phyloP scores from a whole-genome alignment of 371 early-diverging fungal genomes.

The Amoeboradix gromovi region DNA sequence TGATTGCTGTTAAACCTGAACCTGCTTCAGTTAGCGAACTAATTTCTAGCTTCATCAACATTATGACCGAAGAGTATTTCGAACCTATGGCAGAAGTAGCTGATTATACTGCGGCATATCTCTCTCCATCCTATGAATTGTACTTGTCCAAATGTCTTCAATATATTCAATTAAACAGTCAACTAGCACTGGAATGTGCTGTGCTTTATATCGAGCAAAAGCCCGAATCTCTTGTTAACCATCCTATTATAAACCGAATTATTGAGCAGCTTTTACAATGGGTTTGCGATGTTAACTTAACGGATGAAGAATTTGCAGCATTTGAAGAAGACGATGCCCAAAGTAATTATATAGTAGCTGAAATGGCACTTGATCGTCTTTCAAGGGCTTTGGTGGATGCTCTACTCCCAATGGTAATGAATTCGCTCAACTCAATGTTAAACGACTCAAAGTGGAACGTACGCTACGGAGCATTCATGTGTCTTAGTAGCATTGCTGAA shows the following conservation, averaged over 20 bases:
- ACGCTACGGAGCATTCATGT: constrained; percentile 73
- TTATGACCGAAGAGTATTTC: not conserved
- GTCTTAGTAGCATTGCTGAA: constrained; percentile 76
- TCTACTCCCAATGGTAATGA: constrained; percentile 60
- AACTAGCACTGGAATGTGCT: not conserved
- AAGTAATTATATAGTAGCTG: constrained; percentile 53
- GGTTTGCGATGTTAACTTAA: not conserved
- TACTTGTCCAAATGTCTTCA: not conserved
- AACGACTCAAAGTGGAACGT: constrained; percentile 58
- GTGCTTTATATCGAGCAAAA: not conserved
- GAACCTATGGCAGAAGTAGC: not conserved
- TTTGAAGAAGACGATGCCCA: constrained; percentile 45
- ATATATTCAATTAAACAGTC: not conserved
- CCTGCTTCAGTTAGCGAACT: not conserved
- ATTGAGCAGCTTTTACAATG: not conserved
- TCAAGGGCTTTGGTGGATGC: constrained; percentile 57
- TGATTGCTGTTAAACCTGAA: not conserved
- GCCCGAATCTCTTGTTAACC: not conserved
- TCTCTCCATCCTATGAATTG: not conserved
- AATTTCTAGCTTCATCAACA: not conserved
- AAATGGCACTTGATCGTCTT: constrained; percentile 76
- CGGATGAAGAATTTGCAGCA: not conserved
- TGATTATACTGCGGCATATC: not conserved
- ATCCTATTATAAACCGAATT: not conserved
- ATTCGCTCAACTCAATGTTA: constrained; percentile 57